Percentiles rank a stretch among this genome's conserved stretches.
Conservation (phyloP, 2,329 filamentous ascomycete genomes). For the Fusarium sacchari region DNA sequence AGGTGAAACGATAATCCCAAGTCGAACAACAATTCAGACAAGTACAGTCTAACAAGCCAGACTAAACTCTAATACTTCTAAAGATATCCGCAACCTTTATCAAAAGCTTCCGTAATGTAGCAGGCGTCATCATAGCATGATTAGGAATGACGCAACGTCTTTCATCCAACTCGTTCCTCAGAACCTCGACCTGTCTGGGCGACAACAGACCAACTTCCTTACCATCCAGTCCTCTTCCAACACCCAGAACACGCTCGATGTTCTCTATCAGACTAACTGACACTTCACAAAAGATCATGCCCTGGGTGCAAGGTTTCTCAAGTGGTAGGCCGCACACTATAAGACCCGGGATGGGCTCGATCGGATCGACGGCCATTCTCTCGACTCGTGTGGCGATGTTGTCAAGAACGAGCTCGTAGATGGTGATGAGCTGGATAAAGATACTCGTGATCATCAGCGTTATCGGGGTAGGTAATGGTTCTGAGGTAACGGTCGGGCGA, state of each 20-base stretch:
- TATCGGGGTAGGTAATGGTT: background rate
- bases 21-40: rapidly evolving
- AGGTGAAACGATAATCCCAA: background rate
- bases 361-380: background rate
- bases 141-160: background rate
- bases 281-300: background rate
- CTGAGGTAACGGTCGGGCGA: background rate
- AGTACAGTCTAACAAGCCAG: rapidly evolving
- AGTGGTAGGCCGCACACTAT: rapidly evolving
- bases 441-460: background rate
- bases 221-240: rapidly evolving
- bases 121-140: background rate
- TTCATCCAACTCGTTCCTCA: background rate
- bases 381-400: background rate
- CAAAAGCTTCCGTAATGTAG: background rate
- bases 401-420: background rate
- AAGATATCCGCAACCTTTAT: background rate
- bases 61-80: background rate
- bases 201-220: background rate
- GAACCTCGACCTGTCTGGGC: background rate
- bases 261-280: background rate
- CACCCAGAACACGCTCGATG: background rate
- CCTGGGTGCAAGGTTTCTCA: background rate
- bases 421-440: background rate
- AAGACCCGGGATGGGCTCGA: background rate